phyloP scores from a whole-genome alignment of 2,329 filamentous ascomycete genomes.

The Reticulascus tulasneorum region DNA sequence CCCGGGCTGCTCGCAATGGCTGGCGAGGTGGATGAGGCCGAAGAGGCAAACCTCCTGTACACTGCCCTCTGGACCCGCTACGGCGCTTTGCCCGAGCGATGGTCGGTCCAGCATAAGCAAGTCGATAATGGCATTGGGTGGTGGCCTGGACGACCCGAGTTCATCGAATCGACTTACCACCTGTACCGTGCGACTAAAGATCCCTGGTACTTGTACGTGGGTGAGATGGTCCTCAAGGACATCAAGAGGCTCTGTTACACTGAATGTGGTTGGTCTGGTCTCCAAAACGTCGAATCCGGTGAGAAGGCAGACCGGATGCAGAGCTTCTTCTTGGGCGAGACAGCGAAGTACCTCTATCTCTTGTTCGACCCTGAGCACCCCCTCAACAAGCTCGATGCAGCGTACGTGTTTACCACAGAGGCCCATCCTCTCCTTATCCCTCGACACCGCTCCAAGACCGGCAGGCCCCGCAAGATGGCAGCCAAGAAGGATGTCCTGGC shows the following conservation, averaged over 20 bases:
- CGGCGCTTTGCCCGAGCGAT: conserved; percentile 88
- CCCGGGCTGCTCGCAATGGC: conserved; percentile 82
- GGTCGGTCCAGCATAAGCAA: conserved; percentile 79
- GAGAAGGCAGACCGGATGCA: conserved; percentile 95
- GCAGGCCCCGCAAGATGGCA: conserved; percentile 7
- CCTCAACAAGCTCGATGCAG: conserved; percentile 78
- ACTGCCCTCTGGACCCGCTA: conserved; percentile 94
- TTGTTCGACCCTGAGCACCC: conserved; percentile 84
- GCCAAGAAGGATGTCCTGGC: conserved; percentile 20
- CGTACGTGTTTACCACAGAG: conserved; percentile 93
- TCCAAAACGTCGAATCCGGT: conserved; percentile 77
- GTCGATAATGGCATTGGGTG: conserved; percentile 85
- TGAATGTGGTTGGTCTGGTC: conserved; percentile 86
- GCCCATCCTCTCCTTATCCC: conserved; percentile 90
- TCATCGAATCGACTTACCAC: conserved; percentile 95
- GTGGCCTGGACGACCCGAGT: conserved; percentile 95
- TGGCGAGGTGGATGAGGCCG: conserved; percentile 86
- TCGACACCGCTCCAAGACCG: conserved; percentile 26
- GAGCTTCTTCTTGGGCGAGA: conserved; percentile 97
- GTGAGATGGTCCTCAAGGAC: conserved; percentile 90
- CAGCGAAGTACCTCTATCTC: conserved; percentile 90
- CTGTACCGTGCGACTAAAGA: conserved; percentile 91
- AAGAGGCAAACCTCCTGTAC: conserved; percentile 84
- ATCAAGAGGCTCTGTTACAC: conserved; percentile 87
- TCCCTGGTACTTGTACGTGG: conserved; percentile 93